These are phyloP conservation scores for Gnomoniopsis sp. DNA, from an alignment of 2,329 filamentous ascomycete species.

Conservation along the genomic window DNA sequence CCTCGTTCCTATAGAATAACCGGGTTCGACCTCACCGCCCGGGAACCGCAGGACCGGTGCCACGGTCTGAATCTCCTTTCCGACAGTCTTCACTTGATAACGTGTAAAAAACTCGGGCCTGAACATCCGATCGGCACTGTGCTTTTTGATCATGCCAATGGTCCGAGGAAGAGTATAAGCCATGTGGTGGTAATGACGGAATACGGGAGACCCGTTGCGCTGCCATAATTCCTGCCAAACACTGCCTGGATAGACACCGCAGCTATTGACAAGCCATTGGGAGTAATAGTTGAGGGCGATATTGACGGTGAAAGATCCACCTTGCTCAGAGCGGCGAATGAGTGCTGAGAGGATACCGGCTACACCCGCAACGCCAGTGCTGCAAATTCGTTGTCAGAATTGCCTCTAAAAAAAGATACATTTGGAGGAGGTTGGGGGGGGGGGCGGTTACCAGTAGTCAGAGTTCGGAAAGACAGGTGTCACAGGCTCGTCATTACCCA, in stretches of 20 bases:
- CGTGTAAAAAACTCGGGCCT: slow-evolving; percentile 43
- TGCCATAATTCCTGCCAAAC: slow-evolving; percentile 48
- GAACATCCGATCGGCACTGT: slow-evolving; percentile 38
- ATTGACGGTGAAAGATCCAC: slow-evolving; percentile 3
- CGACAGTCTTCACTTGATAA: background rate
- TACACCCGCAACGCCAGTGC: slow-evolving; percentile 34
- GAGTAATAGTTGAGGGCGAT: slow-evolving; percentile 39
- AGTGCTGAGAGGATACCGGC: slow-evolving; percentile 36
- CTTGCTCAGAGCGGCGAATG: slow-evolving; percentile 15
- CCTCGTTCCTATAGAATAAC: slow-evolving; percentile 3
- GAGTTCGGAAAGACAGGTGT: slow-evolving; percentile 30
- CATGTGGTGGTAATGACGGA: slow-evolving; percentile 43
- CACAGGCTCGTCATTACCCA: slow-evolving; percentile 28
- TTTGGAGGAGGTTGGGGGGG: too few species aligned
- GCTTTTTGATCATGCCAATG: slow-evolving; percentile 35
- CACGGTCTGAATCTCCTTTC: background rate
- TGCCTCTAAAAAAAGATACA: background rate
- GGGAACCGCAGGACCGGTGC: slow-evolving; percentile 11
- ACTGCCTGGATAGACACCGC: slow-evolving; percentile 35
- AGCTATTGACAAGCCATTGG: slow-evolving; percentile 36
- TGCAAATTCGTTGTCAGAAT: background rate
- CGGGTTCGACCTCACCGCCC: slow-evolving; percentile 9
- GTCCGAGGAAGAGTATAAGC: slow-evolving; percentile 38
- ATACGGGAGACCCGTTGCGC: slow-evolving; percentile 40
- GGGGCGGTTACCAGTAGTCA: slow-evolving; percentile 30